Base-by-base conservation (phyloP, 352 stramenopile genomes). In the Globisporangium nunn region DNA sequence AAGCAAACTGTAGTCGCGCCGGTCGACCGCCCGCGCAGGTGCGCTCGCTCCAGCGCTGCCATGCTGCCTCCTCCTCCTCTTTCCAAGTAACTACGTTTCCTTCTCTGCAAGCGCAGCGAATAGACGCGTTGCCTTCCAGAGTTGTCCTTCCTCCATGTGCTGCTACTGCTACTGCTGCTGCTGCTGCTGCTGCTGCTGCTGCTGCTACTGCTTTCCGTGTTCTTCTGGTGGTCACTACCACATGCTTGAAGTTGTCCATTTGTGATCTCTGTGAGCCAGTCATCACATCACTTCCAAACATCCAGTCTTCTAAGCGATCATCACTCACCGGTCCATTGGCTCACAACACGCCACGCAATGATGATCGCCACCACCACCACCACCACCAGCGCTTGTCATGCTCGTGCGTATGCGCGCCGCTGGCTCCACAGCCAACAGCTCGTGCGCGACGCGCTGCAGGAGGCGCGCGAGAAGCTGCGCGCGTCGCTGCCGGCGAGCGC, bases 361-460 rank as follows among this genome's bases (percentile, higher is more conserved):
- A 37, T 37, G 33, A 11, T 37, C 41, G 4, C 12, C 43, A 12
- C n/a, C 6, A 11, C 10, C 41, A 3, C 14, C 44, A 12, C n/a
- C 6, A 23, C 23, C 23, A 23, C 23, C 23, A 23, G 23, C 23
- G 10, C 10, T 29, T 18, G 7, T 30, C 4, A 5, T 28, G n/a
- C 43, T 18, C n/a, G 12, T 6, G n/a, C 44, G 8, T n/a, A 23
- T 43, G 44, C 6, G 8, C n/a, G 44, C 8, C 50, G 57, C 43
- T 63, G 31, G 1, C 18, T 58, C 18, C 57, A 63, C 51, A 57
- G 35, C 15, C 57, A 63, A 23, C 57, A 63, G 29, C 28, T 43
- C 6, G 50, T 63, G 11, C 50, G 28, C 10, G 50, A 63, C 10
- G 57, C 50, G 14, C 50, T 63, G 37, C 50, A 31, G 28, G 51